Conservation (phyloP, 208 protist species). For the Phytomonas sp. region DNA sequence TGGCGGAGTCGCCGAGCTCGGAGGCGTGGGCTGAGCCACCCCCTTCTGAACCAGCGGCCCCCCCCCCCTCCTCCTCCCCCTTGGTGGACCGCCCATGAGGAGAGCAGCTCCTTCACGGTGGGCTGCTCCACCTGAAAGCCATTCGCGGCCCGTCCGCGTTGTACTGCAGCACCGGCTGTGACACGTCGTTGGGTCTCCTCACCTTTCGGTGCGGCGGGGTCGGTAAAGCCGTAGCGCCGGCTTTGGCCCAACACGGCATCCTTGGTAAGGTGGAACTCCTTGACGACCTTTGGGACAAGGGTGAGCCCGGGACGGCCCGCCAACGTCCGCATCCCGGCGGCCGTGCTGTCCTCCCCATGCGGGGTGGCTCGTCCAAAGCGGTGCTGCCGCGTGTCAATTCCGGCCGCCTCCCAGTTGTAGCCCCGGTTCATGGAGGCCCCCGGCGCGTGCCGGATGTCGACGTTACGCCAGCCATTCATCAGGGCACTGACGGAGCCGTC, state of each 20-base stretch:
- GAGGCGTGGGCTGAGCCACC: too few species aligned
- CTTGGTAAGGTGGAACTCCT: slow-evolving; percentile 43
- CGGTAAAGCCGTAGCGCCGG: slow-evolving; percentile 47
- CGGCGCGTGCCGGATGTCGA: slow-evolving; percentile 39
- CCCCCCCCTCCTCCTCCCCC: background rate
- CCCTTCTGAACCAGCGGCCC: slow-evolving; percentile 7
- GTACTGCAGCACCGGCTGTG: too few species aligned
- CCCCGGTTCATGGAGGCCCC: slow-evolving; percentile 47
- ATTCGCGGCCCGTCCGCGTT: slow-evolving; percentile 17
- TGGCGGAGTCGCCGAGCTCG: too few species aligned
- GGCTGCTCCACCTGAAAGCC: slow-evolving; percentile 30
- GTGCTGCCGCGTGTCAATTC: slow-evolving; percentile 65
- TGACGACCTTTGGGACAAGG: slow-evolving; percentile 53
- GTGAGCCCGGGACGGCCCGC: slow-evolving; percentile 16
- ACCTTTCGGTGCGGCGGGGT: slow-evolving; percentile 29
- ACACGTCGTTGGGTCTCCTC: too few species aligned
- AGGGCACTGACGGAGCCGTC: slow-evolving; percentile 32
- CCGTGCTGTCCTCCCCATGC: slow-evolving; percentile 13
- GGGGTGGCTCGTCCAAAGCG: slow-evolving; percentile 43
- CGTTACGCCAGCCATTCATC: slow-evolving; percentile 37
- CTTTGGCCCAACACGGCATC: slow-evolving; percentile 46
- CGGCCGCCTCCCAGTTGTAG: slow-evolving; percentile 68
- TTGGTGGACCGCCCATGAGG: slow-evolving; percentile 30
- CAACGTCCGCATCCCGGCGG: slow-evolving; percentile 7
- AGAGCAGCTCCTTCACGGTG: slow-evolving; percentile 42